Evolutionary conservation across 257 asterid genomes (phyloP).

Genomic region (Jaltomata sinuosa): DNA sequence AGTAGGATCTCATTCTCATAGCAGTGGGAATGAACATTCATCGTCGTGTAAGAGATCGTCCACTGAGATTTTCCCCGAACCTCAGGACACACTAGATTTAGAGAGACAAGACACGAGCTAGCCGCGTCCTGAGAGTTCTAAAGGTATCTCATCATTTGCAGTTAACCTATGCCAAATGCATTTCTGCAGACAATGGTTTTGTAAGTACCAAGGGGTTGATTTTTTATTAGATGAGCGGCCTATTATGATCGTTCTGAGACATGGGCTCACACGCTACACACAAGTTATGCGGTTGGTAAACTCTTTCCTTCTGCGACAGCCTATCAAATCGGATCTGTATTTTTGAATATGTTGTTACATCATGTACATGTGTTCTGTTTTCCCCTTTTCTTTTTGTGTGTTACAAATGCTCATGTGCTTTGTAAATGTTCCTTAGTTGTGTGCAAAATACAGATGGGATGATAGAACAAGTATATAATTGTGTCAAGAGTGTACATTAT

Average conservation of each 20-base stretch:
- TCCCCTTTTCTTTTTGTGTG: not conserved
- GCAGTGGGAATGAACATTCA: constrained; percentile 46
- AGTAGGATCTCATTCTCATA: constrained; percentile 50
- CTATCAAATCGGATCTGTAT: not conserved
- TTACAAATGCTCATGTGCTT: not conserved
- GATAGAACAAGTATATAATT: not conserved
- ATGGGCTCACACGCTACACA: not conserved
- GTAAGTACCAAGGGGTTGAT: not conserved
- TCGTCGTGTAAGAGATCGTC: constrained; percentile 49
- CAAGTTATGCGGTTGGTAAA: not conserved
- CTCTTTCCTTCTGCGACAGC: not conserved
- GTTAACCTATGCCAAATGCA: not conserved
- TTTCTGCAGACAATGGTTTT: not conserved
- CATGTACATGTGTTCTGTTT: not conserved
- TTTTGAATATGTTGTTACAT: not conserved
- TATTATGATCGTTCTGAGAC: not conserved
- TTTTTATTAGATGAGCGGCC: not conserved
- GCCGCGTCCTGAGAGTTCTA: not conserved
- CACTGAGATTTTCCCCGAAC: constrained; percentile 57
- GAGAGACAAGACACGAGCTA: constrained; percentile 26
- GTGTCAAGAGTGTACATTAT: not conserved
- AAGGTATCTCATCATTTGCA: not conserved
- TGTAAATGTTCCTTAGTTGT: not conserved
- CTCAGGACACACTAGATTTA: constrained; percentile 31
- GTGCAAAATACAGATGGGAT: not conserved